phyloP scores from a whole-genome alignment of 169 alveolate genomes.

The Plasmodium fragile region DNA sequence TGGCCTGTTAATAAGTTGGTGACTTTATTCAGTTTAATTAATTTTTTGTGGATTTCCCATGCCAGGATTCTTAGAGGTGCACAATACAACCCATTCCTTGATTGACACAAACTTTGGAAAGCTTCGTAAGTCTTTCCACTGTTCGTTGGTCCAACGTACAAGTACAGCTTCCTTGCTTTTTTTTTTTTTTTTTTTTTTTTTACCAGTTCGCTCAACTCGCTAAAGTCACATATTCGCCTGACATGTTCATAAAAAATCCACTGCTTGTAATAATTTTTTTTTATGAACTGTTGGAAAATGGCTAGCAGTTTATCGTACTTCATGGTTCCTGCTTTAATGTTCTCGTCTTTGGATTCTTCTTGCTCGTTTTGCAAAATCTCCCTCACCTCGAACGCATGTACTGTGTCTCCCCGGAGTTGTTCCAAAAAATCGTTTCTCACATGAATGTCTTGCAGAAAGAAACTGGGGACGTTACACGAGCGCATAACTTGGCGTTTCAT shows the following conservation, averaged over 20 bases:
- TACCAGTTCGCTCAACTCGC: conserved; percentile 16
- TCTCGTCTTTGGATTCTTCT: background rate
- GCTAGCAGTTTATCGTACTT: conserved; percentile 4
- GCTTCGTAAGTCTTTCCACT: conserved; percentile 94
- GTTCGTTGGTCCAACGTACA: conserved; percentile 95
- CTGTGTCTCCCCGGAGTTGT: conserved; percentile 1
- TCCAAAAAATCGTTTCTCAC: conserved; percentile 53
- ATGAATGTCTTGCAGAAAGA: conserved; percentile 32
- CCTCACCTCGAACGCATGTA: background rate
- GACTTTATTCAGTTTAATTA: conserved; percentile 80
- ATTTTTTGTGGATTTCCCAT: conserved; percentile 90
- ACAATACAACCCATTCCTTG: conserved; percentile 92
- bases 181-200: conserved; percentile 69
- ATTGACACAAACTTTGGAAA: conserved; percentile 81
- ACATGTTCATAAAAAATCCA: conserved; percentile 73
- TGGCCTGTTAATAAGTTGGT: conserved; percentile 93
- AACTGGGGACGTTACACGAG: conserved; percentile 27
- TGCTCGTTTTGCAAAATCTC: conserved; percentile 1
- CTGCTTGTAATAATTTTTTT: conserved; percentile 46
- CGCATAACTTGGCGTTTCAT: conserved; percentile 19
- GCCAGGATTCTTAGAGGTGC: conserved; percentile 95
- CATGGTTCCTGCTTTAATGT: background rate
- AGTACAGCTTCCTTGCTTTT: conserved; percentile 82
- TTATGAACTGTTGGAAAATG: conserved; percentile 41
- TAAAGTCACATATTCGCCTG: conserved; percentile 39